Evolutionary conservation across 192 early-diverging fungal genomes (phyloP).

Genomic region (Irineochytrium annulatum): DNA sequence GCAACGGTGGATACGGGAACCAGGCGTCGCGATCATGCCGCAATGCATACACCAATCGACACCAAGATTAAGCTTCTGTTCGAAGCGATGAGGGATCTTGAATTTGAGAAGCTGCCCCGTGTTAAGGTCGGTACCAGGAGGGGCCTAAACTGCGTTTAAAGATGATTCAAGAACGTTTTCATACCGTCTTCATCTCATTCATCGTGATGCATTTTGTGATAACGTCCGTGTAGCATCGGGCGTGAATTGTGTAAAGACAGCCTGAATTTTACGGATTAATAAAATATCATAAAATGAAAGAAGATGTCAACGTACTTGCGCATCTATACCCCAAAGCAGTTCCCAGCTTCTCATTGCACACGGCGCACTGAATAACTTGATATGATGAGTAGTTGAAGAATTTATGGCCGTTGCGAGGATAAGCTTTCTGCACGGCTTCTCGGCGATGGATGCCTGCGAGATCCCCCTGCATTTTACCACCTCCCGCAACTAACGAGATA

Average conservation of each 20-base stretch:
- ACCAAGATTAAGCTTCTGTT: slow-evolving; percentile 72
- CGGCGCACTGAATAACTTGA: slow-evolving; percentile 90
- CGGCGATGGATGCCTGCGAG: slow-evolving; percentile 29
- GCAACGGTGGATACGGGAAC: slow-evolving; percentile 34
- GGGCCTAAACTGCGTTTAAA: neutral
- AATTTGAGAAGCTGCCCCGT: slow-evolving; percentile 69
- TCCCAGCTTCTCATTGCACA: slow-evolving; percentile 88
- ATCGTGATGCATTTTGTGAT: slow-evolving; percentile 84
- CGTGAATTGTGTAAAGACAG: slow-evolving; percentile 88
- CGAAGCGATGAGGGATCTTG: slow-evolving; percentile 94
- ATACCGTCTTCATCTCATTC: slow-evolving; percentile 22
- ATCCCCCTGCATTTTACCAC: neutral
- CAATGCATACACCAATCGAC: slow-evolving; percentile 96
- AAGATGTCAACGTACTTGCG: slow-evolving; percentile 55
- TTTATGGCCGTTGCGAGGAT: slow-evolving; percentile 76
- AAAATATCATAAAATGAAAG: slow-evolving; percentile 1
- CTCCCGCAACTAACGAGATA: neutral
- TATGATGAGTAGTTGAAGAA: slow-evolving; percentile 83
- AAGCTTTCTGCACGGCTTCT: slow-evolving; percentile 43
- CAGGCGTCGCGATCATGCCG: slow-evolving; percentile 65
- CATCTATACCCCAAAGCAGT: slow-evolving; percentile 78
- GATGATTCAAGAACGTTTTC: neutral
- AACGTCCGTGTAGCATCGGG: slow-evolving; percentile 79
- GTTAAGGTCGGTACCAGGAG: slow-evolving; percentile 62
- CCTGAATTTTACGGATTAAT: slow-evolving; percentile 37